Base-by-base conservation (phyloP, 352 stramenopile genomes). In the Globisporangium middletonii region DNA sequence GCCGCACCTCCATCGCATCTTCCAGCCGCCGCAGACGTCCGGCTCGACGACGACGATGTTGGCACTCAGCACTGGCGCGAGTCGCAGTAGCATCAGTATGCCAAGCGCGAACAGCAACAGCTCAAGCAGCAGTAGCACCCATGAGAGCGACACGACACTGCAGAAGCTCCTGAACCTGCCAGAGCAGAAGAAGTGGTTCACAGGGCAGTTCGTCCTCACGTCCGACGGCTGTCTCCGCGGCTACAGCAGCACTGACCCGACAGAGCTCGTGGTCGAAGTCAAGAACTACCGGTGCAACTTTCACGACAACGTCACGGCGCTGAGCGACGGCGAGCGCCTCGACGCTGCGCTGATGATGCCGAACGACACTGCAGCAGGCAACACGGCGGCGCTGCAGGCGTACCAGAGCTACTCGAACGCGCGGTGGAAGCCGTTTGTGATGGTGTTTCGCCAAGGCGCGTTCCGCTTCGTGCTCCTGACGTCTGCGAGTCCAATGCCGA, bases 391-490 rank as follows among this genome's bases (percentile, higher is more conserved):
- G 18, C 28, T 59, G 2, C 48, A 50, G 27, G 55, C 57, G 41
- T 69, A 73, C 51, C 30, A 55, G 8, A 50, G 53, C n/a, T 71
- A 67, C 57, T 66, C 67, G 19, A 69, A 63, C 49, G 50, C 69
- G 28, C 41, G 69, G 12, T 75, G 57, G 66, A 70, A 70, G 49
- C 73, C 77, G 18, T 86, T 81, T 43, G 54, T 88, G 35, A 83
- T 85, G 73, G 55, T 84, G 15, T 88, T 86, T 33, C 66, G 65
- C 2, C 71, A 70, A 18, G 72, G 75, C 16, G 60, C 67, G 2
- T 81, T 76, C 59, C 68, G 71, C 0, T 88, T 88, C 43, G 63
- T 85, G n/a, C 53, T 88, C 43, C 65, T 88, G 26, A 72, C 73
- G 42, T 72, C 75, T 12, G 52, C 60, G 11, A 86, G 71, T 38